Evolutionary conservation across 1,284 basidiomycete genomes (phyloP).

Genomic region (Fomes fomentarius): DNA sequence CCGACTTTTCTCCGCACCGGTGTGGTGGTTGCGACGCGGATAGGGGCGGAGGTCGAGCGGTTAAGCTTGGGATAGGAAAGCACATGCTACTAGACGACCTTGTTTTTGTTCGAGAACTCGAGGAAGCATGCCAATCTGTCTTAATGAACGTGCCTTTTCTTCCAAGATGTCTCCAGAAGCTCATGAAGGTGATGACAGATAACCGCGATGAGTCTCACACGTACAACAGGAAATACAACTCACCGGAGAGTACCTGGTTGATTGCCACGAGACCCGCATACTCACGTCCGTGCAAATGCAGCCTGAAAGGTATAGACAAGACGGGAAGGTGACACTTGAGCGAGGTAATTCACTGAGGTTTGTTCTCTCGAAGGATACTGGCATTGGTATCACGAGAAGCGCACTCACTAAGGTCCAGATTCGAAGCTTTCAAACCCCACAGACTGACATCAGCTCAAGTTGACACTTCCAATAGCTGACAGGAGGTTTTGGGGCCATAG

Average conservation of each 20-base stretch:
- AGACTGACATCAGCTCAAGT: no score
- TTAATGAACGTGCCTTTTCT: neutral
- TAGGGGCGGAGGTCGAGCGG: neutral
- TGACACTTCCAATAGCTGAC: no score
- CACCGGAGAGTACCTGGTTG: neutral
- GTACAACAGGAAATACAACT: neutral
- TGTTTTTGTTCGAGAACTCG: neutral
- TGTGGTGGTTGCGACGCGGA: neutral
- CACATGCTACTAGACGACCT: neutral
- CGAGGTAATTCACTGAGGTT: no score
- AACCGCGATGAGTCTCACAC: neutral
- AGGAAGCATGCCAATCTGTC: neutral
- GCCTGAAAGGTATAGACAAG: no score
- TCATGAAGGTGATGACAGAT: neutral
- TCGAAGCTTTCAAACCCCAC: no score
- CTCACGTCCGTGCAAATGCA: neutral
- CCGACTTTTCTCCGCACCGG: neutral
- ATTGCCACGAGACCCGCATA: neutral
- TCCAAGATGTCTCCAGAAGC: neutral
- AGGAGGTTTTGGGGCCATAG: no score
- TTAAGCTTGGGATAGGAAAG: neutral
- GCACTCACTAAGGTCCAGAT: no score
- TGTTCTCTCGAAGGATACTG: no score
- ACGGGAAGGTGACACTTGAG: neutral
- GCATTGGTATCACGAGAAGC: no score